Conservation (phyloP, 2,329 filamentous ascomycete species). For the Sporothrix curviconia region DNA sequence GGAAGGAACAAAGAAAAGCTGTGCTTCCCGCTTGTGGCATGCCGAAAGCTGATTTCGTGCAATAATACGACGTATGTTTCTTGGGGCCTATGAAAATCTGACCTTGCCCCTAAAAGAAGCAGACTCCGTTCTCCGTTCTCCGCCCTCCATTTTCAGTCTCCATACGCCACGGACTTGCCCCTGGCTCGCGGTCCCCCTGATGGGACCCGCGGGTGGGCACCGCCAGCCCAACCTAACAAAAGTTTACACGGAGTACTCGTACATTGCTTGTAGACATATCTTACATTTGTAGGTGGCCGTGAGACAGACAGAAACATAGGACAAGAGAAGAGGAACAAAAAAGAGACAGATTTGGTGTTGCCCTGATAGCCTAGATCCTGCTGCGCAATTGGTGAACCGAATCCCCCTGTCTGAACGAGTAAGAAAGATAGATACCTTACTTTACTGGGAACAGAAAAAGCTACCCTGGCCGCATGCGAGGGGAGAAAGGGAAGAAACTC, state of each 20-base stretch:
- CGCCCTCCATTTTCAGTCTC: not conserved
- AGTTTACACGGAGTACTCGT: not conserved
- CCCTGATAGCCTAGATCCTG: not conserved
- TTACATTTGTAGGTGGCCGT: no score
- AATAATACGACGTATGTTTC: not conserved
- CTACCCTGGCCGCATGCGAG: no score
- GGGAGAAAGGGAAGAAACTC: not conserved
- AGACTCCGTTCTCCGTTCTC: not conserved
- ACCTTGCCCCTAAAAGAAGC: not conserved
- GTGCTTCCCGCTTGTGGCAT: not conserved
- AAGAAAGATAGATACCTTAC: not conserved
- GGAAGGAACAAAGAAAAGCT: not conserved
- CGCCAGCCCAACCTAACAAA: constrained; percentile 7
- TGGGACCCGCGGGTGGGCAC: constrained; percentile 9
- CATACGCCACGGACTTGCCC: not conserved
- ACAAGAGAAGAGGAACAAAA: not conserved
- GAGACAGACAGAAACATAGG: not conserved
- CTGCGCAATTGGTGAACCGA: not conserved
- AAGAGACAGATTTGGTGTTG: not conserved
- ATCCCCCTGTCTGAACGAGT: no score
- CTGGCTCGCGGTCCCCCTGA: constrained; percentile 17
- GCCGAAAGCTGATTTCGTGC: not conserved
- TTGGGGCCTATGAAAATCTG: not conserved
- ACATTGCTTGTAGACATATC: no score
- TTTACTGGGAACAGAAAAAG: no score